Evolutionary conservation across 2,329 filamentous ascomycete genomes (phyloP), one percentile per base, ranked within the genome.

Genomic region (Alternaria burnsii): DNA sequence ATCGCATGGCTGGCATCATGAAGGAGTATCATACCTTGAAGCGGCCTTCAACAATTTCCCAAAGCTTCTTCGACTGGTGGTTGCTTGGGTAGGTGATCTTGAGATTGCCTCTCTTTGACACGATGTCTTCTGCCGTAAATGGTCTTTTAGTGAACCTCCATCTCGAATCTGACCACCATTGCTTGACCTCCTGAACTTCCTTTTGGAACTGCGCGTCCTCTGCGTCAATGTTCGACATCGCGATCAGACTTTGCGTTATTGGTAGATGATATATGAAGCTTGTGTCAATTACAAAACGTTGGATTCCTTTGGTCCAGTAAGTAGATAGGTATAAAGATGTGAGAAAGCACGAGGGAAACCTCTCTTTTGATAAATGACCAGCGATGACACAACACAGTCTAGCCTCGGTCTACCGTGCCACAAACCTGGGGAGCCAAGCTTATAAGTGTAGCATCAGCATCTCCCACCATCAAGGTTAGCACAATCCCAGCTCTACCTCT

Each of bases 71-170:
- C 48, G 91, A 87, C 82, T 94, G 90, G 18, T 83, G 83, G 79
- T 96, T 97, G 82, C 94, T 95, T 20, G 95, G 90, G 78, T 98
- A 98, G 65, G 96, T 87, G 71, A 98, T 91, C 81, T 91, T 92
- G 72, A 99, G 83, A 75, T 91, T 94, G 59, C 95, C 95, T 76
- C 95, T 87, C 87, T 99, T 99, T 53, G 92, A 90, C 66, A 97
- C 95, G 76, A 99, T 98, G 82, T 97, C 92, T 85, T 98, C 95
- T 32, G 95, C 93, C 4, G 94, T 97, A 79, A 95, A 99, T 24
- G 95, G 90, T 59, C 95, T 87, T 83, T 91, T 94, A 72, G 95
- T 99, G 81, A 92, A 88, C 78, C 92, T 87, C 95, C 95, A 99
- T 85, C 95, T 87, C 58, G 93, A 88, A 73, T 96, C 92, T 54